A percentile compares a stretch with the other conserved stretches of the same genome.
Evolutionary conservation across 108 stramenopile species (phyloP).

Genomic region (Cyclotella choctawhatcheeana): DNA sequence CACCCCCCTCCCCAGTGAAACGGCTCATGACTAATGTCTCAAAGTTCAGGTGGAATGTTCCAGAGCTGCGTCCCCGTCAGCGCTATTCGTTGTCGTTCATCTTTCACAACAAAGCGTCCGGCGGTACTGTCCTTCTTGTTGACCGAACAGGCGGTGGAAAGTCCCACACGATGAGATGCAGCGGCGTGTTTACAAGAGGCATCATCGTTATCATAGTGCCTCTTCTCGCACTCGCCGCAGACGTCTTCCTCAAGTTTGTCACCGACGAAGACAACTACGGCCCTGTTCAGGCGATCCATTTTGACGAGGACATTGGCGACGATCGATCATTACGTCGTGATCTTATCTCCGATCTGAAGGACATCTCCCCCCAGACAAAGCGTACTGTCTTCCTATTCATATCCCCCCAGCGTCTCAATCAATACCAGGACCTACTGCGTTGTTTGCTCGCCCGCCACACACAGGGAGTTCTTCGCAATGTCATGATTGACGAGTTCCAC

Average conservation of each 20-base stretch:
- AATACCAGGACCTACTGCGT: background rate
- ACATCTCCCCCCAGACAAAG: background rate
- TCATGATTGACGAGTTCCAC: constrained; percentile 1
- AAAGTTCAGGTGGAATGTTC: background rate
- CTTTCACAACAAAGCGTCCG: background rate
- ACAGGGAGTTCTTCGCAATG: background rate
- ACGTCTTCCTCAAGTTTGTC: background rate
- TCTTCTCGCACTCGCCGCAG: background rate
- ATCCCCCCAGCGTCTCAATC: background rate
- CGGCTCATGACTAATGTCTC: background rate
- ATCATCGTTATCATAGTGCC: background rate
- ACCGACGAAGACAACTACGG: background rate
- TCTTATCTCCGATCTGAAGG: background rate
- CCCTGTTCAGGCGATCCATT: background rate
- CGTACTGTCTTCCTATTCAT: constrained; percentile 4
- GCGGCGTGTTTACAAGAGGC: background rate
- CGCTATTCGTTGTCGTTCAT: background rate
- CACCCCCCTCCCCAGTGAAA: background rate
- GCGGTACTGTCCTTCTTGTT: background rate
- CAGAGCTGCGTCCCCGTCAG: background rate
- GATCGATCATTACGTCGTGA: background rate
- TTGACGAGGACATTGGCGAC: constrained; percentile 6
- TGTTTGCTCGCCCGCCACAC: background rate
- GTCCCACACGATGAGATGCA: constrained; percentile 5
- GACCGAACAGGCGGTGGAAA: background rate